phyloP scores from a whole-genome alignment of 2,329 filamentous ascomycete species.

The Fusarium sp. region DNA sequence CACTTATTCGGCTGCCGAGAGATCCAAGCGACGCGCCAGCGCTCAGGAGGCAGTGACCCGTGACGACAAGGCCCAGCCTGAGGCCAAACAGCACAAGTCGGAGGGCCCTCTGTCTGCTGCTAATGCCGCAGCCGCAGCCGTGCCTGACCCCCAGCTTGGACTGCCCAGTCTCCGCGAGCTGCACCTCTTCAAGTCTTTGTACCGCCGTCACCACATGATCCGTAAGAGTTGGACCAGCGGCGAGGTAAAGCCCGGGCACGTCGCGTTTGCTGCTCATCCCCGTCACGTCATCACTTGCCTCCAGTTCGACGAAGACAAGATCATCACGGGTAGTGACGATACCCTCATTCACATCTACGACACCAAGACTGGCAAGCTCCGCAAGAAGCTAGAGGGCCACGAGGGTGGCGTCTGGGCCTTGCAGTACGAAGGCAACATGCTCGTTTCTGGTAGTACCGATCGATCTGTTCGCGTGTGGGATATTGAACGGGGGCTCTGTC shows the following conservation, averaged over 20 bases:
- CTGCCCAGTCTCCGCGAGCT: constrained; percentile 82
- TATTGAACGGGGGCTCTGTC: constrained; percentile 91
- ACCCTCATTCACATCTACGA: constrained; percentile 98
- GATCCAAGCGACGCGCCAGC: constrained; percentile 66
- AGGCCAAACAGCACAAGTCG: constrained; percentile 66
- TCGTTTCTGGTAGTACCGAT: constrained; percentile 97
- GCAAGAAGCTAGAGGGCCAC: constrained; percentile 88
- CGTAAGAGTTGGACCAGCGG: constrained; percentile 92
- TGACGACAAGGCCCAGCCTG: constrained; percentile 55
- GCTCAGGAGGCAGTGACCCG: constrained; percentile 59
- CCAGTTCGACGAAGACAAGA: constrained; percentile 98
- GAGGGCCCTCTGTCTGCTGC: constrained; percentile 90
- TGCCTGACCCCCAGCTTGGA: constrained; percentile 85
- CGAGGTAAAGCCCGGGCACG: constrained; percentile 85
- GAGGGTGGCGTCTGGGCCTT: constrained; percentile 98
- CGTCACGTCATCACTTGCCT: constrained; percentile 97
- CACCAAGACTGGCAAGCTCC: constrained; percentile 89
- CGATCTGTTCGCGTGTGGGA: constrained; percentile 99
- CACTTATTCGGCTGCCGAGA: constrained; percentile 58
- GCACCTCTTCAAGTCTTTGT: constrained; percentile 96
- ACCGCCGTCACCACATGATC: constrained; percentile 92
- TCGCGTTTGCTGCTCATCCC: constrained; percentile 96
- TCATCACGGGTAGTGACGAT: constrained; percentile 96
- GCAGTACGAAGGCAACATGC: constrained; percentile 93
- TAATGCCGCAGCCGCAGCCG: constrained; percentile 82